Conservation (phyloP, 192 early-diverging fungal genomes). For the Phycomyces nitens region DNA sequence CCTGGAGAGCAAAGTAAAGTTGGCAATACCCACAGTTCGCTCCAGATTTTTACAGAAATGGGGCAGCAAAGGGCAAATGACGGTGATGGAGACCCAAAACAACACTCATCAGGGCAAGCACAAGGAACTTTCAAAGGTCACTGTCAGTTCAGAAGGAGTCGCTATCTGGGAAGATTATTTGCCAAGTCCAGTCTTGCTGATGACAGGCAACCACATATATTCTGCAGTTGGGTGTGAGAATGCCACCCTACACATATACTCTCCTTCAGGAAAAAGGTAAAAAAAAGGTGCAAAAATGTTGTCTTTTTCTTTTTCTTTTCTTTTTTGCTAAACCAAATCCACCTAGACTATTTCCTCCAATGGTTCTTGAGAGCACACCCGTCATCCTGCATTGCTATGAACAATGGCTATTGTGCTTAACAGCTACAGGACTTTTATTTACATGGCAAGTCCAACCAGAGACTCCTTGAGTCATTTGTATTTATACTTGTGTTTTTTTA, state of each 20-base stretch:
- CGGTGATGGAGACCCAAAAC: constrained; percentile 37
- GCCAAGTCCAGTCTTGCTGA: constrained; percentile 50
- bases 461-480: not conserved
- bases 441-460: constrained; percentile 53
- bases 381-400: constrained; percentile 55
- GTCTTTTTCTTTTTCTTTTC: no score
- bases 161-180: constrained; percentile 61
- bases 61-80: not conserved
- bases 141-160: constrained; percentile 27
- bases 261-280: constrained; percentile 66
- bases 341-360: constrained; percentile 65
- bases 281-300: no score
- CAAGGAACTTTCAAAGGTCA: constrained; percentile 20
- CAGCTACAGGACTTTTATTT: constrained; percentile 56
- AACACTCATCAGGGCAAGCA: constrained; percentile 12
- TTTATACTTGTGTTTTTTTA: not conserved
- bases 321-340: no score
- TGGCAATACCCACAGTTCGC: constrained; percentile 46
- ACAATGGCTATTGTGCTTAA: constrained; percentile 63
- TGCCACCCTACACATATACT: constrained; percentile 61
- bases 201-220: constrained; percentile 58
- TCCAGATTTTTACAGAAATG: constrained; percentile 29
- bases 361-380: constrained; percentile 60
- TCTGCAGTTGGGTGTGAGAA: constrained; percentile 64
- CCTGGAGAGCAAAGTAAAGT: constrained; percentile 40